Conservation (phyloP, 371 early-diverging fungal species). For the Sporodiniella umbellata region DNA sequence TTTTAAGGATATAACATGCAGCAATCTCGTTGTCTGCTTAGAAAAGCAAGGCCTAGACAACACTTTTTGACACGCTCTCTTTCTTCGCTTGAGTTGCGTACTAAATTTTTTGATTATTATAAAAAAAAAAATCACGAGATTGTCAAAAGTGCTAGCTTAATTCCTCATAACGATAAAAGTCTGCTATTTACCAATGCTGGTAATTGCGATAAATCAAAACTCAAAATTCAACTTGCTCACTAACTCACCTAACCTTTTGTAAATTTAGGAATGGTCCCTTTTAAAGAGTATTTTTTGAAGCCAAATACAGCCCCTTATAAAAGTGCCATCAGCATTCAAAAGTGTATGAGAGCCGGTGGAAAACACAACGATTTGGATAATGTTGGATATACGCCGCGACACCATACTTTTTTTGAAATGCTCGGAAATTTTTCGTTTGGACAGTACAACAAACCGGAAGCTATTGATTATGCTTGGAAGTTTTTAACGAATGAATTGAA, state of each 20-base stretch:
- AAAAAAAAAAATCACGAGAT: conserved; percentile 42
- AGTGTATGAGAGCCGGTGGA: conserved; percentile 78
- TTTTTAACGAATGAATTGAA: conserved; percentile 66
- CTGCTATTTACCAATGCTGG: conserved; percentile 80
- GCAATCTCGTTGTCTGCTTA: no score
- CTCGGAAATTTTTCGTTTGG: conserved; percentile 83
- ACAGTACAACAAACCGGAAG: conserved; percentile 56
- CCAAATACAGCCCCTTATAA: conserved; percentile 62
- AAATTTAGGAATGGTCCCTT: conserved; percentile 69
- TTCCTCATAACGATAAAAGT: conserved; percentile 71
- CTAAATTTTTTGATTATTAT: conserved; percentile 53
- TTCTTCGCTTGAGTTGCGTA: conserved; percentile 47
- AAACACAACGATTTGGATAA: conserved; percentile 84
- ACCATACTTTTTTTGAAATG: conserved; percentile 87
- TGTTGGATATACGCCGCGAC: conserved; percentile 75
- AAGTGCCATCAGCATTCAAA: conserved; percentile 65
- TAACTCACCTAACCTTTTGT: background rate
- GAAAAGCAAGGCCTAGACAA: background rate
- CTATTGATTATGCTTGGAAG: conserved; percentile 68
- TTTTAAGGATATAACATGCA: no score
- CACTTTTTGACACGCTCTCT: conserved; percentile 25
- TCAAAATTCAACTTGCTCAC: background rate
- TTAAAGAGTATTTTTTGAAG: conserved; percentile 69
- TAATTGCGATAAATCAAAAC: conserved; percentile 2
- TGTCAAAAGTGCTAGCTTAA: conserved; percentile 54